Conservation (phyloP, 345 rosid genomes). For the Lepidium didymum region DNA sequence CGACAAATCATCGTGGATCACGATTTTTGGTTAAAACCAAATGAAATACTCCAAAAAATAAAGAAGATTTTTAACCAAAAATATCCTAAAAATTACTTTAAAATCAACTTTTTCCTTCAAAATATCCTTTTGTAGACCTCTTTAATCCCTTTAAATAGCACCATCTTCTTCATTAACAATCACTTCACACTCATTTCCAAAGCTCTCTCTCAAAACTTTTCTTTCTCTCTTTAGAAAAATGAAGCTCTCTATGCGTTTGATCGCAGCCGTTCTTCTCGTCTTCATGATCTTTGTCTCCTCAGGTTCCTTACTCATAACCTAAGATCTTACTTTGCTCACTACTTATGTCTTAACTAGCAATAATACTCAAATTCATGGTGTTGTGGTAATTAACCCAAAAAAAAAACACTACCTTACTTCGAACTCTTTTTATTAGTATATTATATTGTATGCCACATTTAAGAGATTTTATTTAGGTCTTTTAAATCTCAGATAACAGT, state of each 20-base stretch:
- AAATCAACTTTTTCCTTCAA: background rate
- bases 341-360: background rate
- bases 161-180: background rate
- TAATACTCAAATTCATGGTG: background rate
- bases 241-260: slow-evolving; percentile 30
- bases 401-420: too few relatives aligned
- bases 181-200: background rate
- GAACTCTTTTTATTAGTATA: too few relatives aligned
- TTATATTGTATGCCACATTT: too few relatives aligned
- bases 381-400: too few relatives aligned
- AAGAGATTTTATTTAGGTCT: too few relatives aligned
- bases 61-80: background rate
- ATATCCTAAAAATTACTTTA: background rate
- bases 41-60: background rate
- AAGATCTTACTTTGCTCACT: background rate
- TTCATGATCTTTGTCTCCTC: slow-evolving; percentile 23
- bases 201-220: background rate
- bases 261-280: slow-evolving; percentile 22
- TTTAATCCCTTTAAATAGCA: slow-evolving; percentile 11
- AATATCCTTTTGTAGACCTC: background rate
- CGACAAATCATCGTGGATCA: background rate
- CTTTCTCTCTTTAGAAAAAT: slow-evolving; percentile 1
- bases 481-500: too few relatives aligned
- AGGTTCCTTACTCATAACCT: slow-evolving; percentile 14
- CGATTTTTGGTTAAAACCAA: background rate